A percentile compares a stretch with the other conserved stretches of the same genome.
These are phyloP conservation scores for Claviceps arundinis DNA, from an alignment of 2,329 filamentous ascomycete genomes.

Conservation along the genomic window DNA sequence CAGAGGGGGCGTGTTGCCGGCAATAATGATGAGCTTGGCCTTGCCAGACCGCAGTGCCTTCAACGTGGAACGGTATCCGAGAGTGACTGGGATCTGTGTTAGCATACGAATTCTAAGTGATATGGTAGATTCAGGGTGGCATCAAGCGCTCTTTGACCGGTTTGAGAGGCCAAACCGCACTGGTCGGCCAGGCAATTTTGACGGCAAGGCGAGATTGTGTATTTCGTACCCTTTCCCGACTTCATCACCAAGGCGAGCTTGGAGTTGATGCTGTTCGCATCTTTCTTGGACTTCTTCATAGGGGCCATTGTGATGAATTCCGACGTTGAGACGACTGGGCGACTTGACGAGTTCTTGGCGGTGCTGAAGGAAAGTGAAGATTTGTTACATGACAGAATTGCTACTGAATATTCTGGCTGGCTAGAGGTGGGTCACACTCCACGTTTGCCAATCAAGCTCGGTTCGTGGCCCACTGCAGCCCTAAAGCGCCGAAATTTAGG, in stretches of 20 bases:
- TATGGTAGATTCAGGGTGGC: background rate
- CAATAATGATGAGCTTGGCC: conserved; percentile 94
- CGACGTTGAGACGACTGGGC: conserved; percentile 11
- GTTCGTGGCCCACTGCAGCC: conserved; percentile 14
- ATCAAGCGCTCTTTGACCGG: background rate
- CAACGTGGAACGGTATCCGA: conserved; percentile 37
- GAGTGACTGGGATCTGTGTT: conserved; percentile 19
- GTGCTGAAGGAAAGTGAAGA: conserved; percentile 11
- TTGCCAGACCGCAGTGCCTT: conserved; percentile 90
- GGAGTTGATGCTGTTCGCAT: conserved; percentile 57
- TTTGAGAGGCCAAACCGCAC: background rate
- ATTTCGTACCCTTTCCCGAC: conserved; percentile 59
- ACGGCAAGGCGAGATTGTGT: background rate
- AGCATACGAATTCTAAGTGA: background rate
- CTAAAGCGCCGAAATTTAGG: conserved; percentile 28
- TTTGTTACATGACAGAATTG: too few relatives aligned
- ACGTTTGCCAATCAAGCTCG: background rate
- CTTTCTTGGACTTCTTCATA: conserved; percentile 75
- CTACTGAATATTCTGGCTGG: background rate
- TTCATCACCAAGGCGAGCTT: conserved; percentile 51
- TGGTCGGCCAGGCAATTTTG: background rate
- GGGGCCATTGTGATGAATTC: conserved; percentile 46
- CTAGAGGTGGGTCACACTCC: background rate
- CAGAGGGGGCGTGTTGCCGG: conserved; percentile 90
- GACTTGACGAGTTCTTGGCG: conserved; percentile 14